Percentiles rank a stretch among this genome's conserved stretches.
Evolutionary conservation across 495 filamentous ascomycete species (phyloP).

Genomic region (Penicillium flavigenum): DNA sequence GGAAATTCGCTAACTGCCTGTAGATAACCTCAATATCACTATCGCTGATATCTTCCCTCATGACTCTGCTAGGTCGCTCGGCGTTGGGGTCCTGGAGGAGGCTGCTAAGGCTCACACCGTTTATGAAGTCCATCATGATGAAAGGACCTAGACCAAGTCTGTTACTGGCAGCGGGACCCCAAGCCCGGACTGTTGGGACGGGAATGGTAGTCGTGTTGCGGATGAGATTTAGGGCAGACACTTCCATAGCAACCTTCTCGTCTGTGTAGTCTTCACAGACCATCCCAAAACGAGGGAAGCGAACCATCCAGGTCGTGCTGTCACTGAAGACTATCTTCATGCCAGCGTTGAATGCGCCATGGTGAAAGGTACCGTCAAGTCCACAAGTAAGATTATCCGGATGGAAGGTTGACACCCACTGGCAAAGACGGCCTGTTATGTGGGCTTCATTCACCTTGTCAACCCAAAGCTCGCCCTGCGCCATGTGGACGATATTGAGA

Average conservation of each 20-base stretch:
- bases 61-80: slow-evolving; percentile 16
- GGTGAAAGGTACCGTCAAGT: slow-evolving; percentile 33
- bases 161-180: slow-evolving; percentile 39
- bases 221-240: slow-evolving; percentile 36
- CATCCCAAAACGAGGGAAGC: slow-evolving; percentile 2
- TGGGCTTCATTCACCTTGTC: slow-evolving; percentile 35
- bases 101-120: slow-evolving; percentile 34
- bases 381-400: slow-evolving; percentile 33
- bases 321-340: neutral
- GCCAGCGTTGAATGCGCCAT: slow-evolving; percentile 20
- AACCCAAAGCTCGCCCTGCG: slow-evolving; percentile 34
- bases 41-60: slow-evolving; percentile 25
- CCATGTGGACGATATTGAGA: slow-evolving; percentile 26
- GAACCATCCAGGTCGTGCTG: slow-evolving; percentile 1
- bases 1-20: slow-evolving; percentile 32
- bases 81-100: slow-evolving; percentile 22
- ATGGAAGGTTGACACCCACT: slow-evolving; percentile 43
- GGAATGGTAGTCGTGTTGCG: slow-evolving; percentile 43
- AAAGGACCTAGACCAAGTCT: slow-evolving; percentile 41
- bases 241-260: slow-evolving; percentile 48
- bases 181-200: slow-evolving; percentile 38
- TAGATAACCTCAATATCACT: slow-evolving; percentile 31
- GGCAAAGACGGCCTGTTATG: slow-evolving; percentile 29
- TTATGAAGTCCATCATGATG: slow-evolving; percentile 48
- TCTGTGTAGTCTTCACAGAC: neutral